Conservation (phyloP, 768 basidiomycete genomes). For the Boletus rufocinnamomeus region DNA sequence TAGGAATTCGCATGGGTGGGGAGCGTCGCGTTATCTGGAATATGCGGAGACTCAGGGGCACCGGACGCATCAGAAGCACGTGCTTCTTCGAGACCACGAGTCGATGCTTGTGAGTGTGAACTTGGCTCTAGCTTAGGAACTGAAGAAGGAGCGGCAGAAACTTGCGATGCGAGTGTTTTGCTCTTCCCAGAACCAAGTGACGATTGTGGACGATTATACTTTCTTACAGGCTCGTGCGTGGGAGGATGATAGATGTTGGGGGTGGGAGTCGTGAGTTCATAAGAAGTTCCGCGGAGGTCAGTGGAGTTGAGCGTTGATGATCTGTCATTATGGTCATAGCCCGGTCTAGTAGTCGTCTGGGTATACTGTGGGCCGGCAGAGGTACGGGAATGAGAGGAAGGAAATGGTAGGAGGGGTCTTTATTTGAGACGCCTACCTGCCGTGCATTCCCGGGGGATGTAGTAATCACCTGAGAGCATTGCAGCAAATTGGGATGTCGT, state of each 20-base stretch:
- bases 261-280: slow-evolving; percentile 28
- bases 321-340: slow-evolving; percentile 21
- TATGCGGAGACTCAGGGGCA: slow-evolving; percentile 12
- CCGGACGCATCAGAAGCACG: slow-evolving; percentile 13
- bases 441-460: slow-evolving; percentile 70
- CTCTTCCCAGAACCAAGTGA: slow-evolving; percentile 28
- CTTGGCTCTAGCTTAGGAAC: slow-evolving; percentile 13
- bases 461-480: slow-evolving; percentile 51
- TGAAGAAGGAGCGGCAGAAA: slow-evolving; percentile 14
- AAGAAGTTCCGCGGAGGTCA: slow-evolving; percentile 33
- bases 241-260: slow-evolving; percentile 10
- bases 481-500: not conserved
- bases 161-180: slow-evolving; percentile 12
- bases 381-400: slow-evolving; percentile 13
- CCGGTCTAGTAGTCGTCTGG: slow-evolving; percentile 25
- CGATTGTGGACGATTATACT: slow-evolving; percentile 16
- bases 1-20: slow-evolving; percentile 15
- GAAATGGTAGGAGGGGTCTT: not conserved
- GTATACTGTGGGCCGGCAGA: slow-evolving; percentile 22
- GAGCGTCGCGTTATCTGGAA: slow-evolving; percentile 5
- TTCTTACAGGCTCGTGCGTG: slow-evolving; percentile 18
- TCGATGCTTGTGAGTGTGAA: slow-evolving; percentile 24
- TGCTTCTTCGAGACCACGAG: slow-evolving; percentile 21
- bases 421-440: slow-evolving; percentile 48
- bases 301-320: slow-evolving; percentile 23